Base-by-base conservation (phyloP, 305 asterid genomes). In the Salvia sclarea region DNA sequence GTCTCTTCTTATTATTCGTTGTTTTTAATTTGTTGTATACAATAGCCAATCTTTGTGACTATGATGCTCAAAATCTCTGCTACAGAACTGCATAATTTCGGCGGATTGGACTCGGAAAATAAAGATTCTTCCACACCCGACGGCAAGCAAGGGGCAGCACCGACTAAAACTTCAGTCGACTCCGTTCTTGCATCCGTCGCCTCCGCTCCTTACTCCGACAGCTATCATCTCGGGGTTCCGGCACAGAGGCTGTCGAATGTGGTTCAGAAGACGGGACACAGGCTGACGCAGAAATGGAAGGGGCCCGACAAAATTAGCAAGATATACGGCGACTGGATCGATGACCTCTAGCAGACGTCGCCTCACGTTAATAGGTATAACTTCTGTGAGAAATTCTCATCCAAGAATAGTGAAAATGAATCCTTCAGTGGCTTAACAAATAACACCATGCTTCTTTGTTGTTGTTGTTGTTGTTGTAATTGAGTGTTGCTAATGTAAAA, bases 281-380 rank as follows among this genome's bases (percentile, higher is more conserved):
- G 89, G 59, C 44, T 80, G 22, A 72, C 64, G 25, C 86, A 88
- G 71, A 90, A 88, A 74, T 86, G 97, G 97, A 92, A 90, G 71
- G 96, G 97, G 40, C 98, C 97, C 0, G 88, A 92, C 70, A 92
- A 88, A 76, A 90, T 92, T 54, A 92, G 96, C 81, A 87, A 85
- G 80, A 85, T 92, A 50, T 86, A 92, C 12, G 98, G 98, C 1
- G 96, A 92, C 78, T 92, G 98, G 98, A 89, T 92, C 28, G 98
- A 92, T 50, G 98, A 92, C 71, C 82, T 92, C 33, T 82, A 76
- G 71, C 31, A 49, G 56, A 49, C n/a, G 1, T 20, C 30, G 6
- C 0, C 2, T 12, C 43, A 9, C 3, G 3, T 37, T 37, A 13
- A 37, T 37, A 8, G 43, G 10, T 13, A 8, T 8, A 37, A 37